A percentile compares a stretch with the other conserved stretches of the same genome.
These are phyloP conservation scores for Populus deltoides DNA, from an alignment of 345 rosid genomes.

Conservation along the genomic window DNA sequence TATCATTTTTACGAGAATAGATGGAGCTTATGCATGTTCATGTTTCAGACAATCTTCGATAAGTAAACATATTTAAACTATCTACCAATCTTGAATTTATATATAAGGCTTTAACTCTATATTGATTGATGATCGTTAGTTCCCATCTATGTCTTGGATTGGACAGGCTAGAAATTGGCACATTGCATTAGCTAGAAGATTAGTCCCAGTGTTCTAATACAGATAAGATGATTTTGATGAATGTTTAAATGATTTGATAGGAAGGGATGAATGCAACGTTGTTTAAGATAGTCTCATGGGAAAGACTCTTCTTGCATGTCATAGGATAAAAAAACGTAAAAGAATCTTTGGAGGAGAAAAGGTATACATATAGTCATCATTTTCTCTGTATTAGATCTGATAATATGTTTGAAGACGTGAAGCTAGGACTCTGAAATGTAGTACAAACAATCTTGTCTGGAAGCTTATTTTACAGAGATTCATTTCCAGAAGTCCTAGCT, in stretches of 20 bases:
- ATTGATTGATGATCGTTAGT: not conserved
- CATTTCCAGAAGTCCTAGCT: not conserved
- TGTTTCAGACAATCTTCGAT: not conserved
- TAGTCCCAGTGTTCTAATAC: not conserved
- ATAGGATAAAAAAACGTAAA: not conserved
- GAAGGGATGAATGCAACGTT: not conserved
- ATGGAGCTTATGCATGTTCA: not conserved
- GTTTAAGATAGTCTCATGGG: not conserved
- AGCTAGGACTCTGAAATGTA: not conserved
- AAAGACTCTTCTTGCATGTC: not conserved
- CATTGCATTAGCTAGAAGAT: not conserved
- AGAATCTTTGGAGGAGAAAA: not conserved
- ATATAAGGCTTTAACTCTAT: not conserved
- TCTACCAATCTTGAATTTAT: not conserved
- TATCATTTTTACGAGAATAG: not conserved
- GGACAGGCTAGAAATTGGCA: not conserved
- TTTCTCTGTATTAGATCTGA: not conserved
- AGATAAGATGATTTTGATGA: not conserved
- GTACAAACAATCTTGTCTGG: not conserved
- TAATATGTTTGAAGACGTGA: not conserved
- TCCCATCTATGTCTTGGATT: not conserved
- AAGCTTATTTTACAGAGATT: not conserved
- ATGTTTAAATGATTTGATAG: not conserved
- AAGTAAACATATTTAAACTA: not conserved
- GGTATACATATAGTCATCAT: not conserved